phyloP scores from a whole-genome alignment of 2,329 filamentous ascomycete species.

The Trichoderma oligosporum region DNA sequence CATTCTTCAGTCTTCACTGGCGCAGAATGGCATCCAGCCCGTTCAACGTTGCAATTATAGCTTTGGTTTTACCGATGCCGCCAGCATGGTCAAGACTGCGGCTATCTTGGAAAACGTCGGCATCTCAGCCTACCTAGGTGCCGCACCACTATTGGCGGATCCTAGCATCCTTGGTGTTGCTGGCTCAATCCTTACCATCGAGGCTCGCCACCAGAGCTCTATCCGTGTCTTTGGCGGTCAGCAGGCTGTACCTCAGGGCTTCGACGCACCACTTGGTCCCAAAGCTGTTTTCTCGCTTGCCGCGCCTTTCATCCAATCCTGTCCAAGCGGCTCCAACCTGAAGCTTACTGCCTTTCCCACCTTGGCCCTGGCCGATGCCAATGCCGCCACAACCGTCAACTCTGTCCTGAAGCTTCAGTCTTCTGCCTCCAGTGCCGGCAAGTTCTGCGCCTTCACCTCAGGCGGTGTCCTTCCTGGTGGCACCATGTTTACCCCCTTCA shows the following conservation, averaged over 20 bases:
- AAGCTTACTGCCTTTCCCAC: conserved; percentile 59
- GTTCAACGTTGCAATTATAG: conserved; percentile 69
- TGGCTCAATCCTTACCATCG: conserved; percentile 67
- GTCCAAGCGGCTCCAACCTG: conserved; percentile 63
- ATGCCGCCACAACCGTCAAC: conserved; percentile 34
- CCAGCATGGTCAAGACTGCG: conserved; percentile 65
- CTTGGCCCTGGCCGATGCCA: conserved; percentile 47
- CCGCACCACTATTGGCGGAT: conserved; percentile 60
- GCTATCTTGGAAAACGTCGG: conserved; percentile 69
- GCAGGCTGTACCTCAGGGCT: conserved; percentile 62
- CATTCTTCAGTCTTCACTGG: conserved; percentile 52
- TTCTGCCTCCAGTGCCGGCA: conserved; percentile 47
- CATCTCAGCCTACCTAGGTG: conserved; percentile 70
- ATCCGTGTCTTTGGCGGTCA: conserved; percentile 58
- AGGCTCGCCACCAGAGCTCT: conserved; percentile 70
- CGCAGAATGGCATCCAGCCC: conserved; percentile 59
- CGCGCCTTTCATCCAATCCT: conserved; percentile 67
- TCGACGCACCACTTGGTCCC: conserved; percentile 66
- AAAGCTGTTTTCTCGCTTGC: conserved; percentile 70
- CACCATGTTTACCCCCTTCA: conserved; percentile 57
- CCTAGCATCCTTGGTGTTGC: conserved; percentile 61
- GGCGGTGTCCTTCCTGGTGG: conserved; percentile 54
- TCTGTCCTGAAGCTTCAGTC: conserved; percentile 42
- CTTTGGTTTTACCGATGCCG: conserved; percentile 64
- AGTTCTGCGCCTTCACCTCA: conserved; percentile 65